Evolutionary conservation across 306 rosid species (phyloP), one percentile per base, ranked within the genome.

Genomic region (Quercus wislizeni): DNA sequence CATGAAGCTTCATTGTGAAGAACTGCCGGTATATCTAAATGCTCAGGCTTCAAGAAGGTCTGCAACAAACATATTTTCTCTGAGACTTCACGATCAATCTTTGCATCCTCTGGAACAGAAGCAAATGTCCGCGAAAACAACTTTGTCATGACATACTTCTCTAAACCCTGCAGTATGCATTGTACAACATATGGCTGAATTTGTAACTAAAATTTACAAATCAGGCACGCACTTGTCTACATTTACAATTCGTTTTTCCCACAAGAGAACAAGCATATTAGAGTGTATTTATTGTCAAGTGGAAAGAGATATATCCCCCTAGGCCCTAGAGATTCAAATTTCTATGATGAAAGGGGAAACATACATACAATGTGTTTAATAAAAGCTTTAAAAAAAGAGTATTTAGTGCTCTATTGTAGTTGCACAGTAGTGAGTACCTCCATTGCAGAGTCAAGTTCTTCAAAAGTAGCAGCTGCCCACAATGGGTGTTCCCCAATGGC

Each of bases 71-170:
- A 35, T 69, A 87, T 89, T 79, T 91, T 91, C 72, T 81, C 84
- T 0, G 85, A 86, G 73, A 87, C 74, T 83, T 89, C 84, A 65
- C 74, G 71, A 82, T 91, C 93, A 35, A 77, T 82, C 85, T 79
- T 86, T 7, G 58, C 41, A 80, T 91, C 97, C 81, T 89, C 92
- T 0, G 81, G 76, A 58, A 78, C 78, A 78, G 87, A 82, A 69
- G 86, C 62, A 12, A 89, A 91, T 55, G 91, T 88, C 65, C 93
- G 81, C 3, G 92, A 64, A 86, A 88, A 91, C 87, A 89, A 79
- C 71, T 89, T 91, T 59, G 93, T 89, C 97, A 89, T 83, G 71
- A 89, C 77, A 80, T 91, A 91, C 78, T 91, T 89, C 79, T 91
- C 93, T 80, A 91, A 84, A 67, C 90, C 93, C 93, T 91, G 88